Evolutionary conservation across 768 basidiomycete species (phyloP), one percentile per base, ranked within the genome.

Genomic region (Boletus rufocinnamomeus): DNA sequence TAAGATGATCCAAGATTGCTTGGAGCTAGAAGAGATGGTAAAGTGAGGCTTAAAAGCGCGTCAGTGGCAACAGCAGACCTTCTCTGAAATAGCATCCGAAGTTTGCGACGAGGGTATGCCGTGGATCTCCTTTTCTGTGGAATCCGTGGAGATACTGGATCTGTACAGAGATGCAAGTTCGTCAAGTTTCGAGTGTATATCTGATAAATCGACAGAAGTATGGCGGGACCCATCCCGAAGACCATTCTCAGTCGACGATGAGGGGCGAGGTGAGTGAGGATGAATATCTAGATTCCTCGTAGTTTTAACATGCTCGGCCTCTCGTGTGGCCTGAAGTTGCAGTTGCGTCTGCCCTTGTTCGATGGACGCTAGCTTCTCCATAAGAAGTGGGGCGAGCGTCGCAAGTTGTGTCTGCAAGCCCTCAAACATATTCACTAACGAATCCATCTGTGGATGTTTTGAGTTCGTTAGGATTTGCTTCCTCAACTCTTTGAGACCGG

Each of bases 1-100:
- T 76, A 21, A 89, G 66, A n/a, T 83, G 67, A 16, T 66, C 68
- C 44, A 83, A 53, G n/a, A 87, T 75, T 52, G 77, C 78, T 52
- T 76, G 72, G 10, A 84, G 58, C 76, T 81, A 21, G 25, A 23
- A 52, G 7, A 41, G 16, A 53, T 41, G 30, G 19, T 53, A 32
- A 54, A 35, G 25, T 28, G n/a, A 45, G 13, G 13, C 17, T 30
- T 27, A 32, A 21, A 49, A 30, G 21, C 10, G 19, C 6, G 14
- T 4, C 21, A 45, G 32, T 4, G 28, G 27, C 34, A 38, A 49
- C 11, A 28, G 2, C 38, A 38, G 32, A 72, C 71, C 65, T 66
- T 72, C 11, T 68, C 63, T 38, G 63, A 60, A 50, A 57, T 25
- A 4, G 17, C 38, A 23, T 61, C 53, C 23, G 32, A 41, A 13